Percentiles rank a stretch among this genome's conserved stretches.
These are phyloP conservation scores for Microcyclosporella mali DNA, from an alignment of 2,329 filamentous ascomycete species.

Conservation along the genomic window DNA sequence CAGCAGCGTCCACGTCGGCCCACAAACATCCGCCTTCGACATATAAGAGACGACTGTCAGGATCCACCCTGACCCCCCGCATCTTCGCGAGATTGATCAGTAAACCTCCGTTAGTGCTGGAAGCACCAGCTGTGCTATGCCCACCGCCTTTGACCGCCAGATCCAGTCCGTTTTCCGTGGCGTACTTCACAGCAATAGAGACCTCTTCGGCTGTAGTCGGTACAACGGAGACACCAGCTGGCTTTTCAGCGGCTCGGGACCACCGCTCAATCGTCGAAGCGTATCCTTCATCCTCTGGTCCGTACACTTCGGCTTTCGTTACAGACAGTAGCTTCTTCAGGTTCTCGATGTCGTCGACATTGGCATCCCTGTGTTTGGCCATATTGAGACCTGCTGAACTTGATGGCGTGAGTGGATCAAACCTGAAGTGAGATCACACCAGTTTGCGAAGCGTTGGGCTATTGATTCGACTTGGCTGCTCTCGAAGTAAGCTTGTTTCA, in stretches of 20 bases:
- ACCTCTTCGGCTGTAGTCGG: constrained; percentile 39
- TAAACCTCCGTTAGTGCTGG: constrained; percentile 47
- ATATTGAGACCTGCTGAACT: constrained; percentile 4
- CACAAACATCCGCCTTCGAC: constrained; percentile 22
- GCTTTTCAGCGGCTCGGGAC: constrained; percentile 24
- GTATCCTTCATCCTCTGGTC: constrained; percentile 16
- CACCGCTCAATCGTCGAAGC: constrained; percentile 19
- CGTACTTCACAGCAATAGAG: constrained; percentile 41
- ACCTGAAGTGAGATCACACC: too few relatives aligned
- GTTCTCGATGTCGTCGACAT: constrained; percentile 11
- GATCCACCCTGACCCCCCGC: constrained; percentile 46
- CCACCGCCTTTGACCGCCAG: constrained; percentile 52
- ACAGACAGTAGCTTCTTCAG: constrained; percentile 13
- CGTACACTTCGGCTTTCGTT: constrained; percentile 13
- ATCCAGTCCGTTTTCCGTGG: constrained; percentile 40
- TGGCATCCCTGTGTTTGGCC: constrained; percentile 4
- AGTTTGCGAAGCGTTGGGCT: too few relatives aligned
- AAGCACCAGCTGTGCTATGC: constrained; percentile 50
- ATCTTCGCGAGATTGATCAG: constrained; percentile 52
- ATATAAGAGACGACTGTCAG: constrained; percentile 27
- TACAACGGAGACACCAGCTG: constrained; percentile 39
- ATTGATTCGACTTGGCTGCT: too few relatives aligned
- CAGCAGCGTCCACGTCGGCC: constrained; percentile 40
- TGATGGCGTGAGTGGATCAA: too few relatives aligned
- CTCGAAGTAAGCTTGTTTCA: too few relatives aligned